Percentiles rank a stretch among this genome's conserved stretches.
Evolutionary conservation across 257 asterid genomes (phyloP).

Genomic region (Salvia miltiorrhiza): DNA sequence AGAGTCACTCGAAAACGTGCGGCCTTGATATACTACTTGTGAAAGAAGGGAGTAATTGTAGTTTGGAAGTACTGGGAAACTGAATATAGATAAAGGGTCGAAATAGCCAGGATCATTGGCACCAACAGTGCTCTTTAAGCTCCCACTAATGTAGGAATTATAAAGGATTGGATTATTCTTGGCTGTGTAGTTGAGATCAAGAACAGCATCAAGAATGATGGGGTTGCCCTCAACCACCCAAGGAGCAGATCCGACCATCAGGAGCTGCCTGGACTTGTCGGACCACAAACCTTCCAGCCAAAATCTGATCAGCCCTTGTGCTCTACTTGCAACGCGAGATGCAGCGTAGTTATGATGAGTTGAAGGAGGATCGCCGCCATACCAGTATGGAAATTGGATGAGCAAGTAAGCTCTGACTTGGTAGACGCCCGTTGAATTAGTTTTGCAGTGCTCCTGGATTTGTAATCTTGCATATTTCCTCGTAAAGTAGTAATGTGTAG

Average conservation of each 20-base stretch:
- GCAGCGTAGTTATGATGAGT: no score
- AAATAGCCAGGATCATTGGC: constrained; percentile 32
- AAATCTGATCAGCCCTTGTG: constrained; percentile 18
- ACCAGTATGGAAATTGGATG: constrained; percentile 16
- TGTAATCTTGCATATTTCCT: constrained; percentile 15
- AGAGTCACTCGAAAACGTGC: neutral
- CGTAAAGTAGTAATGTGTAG: neutral
- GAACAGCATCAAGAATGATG: constrained; percentile 38
- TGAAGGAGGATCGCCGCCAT: neutral
- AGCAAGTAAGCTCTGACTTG: constrained; percentile 33
- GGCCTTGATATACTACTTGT: neutral
- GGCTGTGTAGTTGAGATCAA: constrained; percentile 34
- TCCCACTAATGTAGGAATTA: constrained; percentile 43
- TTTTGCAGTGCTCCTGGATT: constrained; percentile 18
- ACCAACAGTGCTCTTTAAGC: constrained; percentile 33
- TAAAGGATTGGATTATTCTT: constrained; percentile 26
- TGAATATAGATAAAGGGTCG: constrained; percentile 40
- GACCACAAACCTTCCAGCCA: constrained; percentile 52
- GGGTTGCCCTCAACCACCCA: constrained; percentile 25
- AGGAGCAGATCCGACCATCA: constrained; percentile 50
- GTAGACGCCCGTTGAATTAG: constrained; percentile 31
- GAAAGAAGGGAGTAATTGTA: constrained; percentile 42
- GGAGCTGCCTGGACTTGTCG: constrained; percentile 42
- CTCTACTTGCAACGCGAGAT: neutral
- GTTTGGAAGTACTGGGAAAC: constrained; percentile 25